Base-by-base conservation (phyloP, 2,329 filamentous ascomycete species). In the Mariannaea elegans region DNA sequence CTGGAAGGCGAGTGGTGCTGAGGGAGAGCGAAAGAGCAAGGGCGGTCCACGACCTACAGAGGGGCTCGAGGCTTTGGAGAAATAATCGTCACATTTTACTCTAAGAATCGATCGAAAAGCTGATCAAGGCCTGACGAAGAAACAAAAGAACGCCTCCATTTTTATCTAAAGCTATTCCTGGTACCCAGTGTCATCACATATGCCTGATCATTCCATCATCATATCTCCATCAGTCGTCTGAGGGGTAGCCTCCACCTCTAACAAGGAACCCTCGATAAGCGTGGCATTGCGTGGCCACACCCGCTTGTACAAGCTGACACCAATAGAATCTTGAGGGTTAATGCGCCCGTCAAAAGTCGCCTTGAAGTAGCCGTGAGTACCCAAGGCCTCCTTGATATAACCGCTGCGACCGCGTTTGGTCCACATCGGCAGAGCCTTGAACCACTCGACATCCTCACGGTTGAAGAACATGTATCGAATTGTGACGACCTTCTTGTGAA, bases 401-500 rank as follows among this genome's bases (percentile, higher is more conserved):
- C 95, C 95, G 67, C 88, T 92, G 63, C 95, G 84, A 7, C 95
- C 95, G 27, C 94, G 82, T 80, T 88, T 92, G 5, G 95, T 99
- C 94, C 94, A 99, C 64, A 99, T 79, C 61, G 95, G 94, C 73
- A 99, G 77, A 1, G 94, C 94, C 81, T 97, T 97, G 86, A 98
- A 99, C 94, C 95, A 99, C 67, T 91, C 88, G 29, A 99, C 92
- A 66, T 99, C 96, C 71, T 94, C 92, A 47, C 90, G 84, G 81
- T 94, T 96, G 87, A 99, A 99, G 85, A 99, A 99, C 96, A 99
- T 99, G 85, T 99, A 99, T 27, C 95, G 90, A 45, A 99, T 90
- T 1, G 96, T 99, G 60, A 99, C 95, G 21, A 99, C 84, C 78
- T 91, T 93, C 85, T 97, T 97, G 87, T 99, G 93, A 76, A 99